Percentiles rank a stretch among this genome's conserved stretches.
Conservation (phyloP, 371 early-diverging fungal species). For the Modicella reniformis region DNA sequence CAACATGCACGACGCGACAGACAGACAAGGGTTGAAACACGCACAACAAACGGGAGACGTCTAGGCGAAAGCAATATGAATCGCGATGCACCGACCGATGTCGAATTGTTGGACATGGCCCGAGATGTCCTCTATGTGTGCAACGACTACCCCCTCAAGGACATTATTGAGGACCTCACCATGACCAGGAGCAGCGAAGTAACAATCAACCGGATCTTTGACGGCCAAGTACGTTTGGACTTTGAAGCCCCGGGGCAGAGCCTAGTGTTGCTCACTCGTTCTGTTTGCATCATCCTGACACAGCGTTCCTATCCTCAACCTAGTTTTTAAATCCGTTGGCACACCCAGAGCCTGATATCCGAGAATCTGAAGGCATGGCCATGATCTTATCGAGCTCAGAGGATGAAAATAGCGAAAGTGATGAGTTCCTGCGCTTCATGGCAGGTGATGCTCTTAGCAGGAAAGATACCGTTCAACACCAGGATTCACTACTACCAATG, state of each 20-base stretch:
- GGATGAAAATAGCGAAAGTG: conserved; percentile 3
- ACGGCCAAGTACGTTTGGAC: conserved; percentile 26
- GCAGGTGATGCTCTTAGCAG: background rate
- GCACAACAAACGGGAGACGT: too few species aligned
- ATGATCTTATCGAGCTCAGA: conserved; percentile 14
- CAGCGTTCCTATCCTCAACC: background rate
- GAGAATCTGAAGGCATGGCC: background rate
- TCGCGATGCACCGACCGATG: conserved; percentile 17
- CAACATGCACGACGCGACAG: too few species aligned
- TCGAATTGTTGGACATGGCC: conserved; percentile 45
- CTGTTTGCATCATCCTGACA: background rate
- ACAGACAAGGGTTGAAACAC: too few species aligned
- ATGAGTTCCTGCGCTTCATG: conserved; percentile 4
- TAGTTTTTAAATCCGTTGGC: conserved; percentile 11
- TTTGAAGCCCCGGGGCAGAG: too few species aligned
- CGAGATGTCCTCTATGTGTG: conserved; percentile 46
- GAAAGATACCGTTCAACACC: background rate
- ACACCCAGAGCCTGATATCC: background rate
- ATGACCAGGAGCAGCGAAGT: conserved; percentile 26
- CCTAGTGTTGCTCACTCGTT: too few species aligned
- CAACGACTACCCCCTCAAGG: conserved; percentile 21
- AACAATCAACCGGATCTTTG: conserved; percentile 51
- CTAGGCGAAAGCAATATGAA: conserved; percentile 6
- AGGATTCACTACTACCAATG: background rate
- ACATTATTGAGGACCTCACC: conserved; percentile 39